Conservation (phyloP, 2,329 filamentous ascomycete genomes). For the Shiraia sp. region DNA sequence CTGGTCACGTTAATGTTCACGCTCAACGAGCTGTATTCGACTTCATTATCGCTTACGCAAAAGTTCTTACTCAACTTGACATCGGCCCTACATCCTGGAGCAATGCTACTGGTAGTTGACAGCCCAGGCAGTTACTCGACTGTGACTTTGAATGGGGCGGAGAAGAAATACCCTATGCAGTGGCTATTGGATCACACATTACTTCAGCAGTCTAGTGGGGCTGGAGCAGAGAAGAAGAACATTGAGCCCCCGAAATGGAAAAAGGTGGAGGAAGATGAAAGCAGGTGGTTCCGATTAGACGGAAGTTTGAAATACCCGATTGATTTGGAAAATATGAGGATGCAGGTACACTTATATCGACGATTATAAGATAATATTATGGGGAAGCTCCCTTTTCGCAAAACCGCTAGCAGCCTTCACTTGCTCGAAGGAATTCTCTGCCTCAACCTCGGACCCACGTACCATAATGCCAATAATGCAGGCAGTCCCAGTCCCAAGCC, state of each 20-base stretch:
- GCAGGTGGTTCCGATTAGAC: conserved; percentile 78
- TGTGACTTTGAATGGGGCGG: conserved; percentile 61
- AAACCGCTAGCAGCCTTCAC: background rate
- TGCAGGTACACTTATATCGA: conserved; percentile 82
- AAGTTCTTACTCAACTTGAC: conserved; percentile 73
- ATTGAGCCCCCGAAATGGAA: conserved; percentile 60
- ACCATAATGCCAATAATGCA: conserved; percentile 51
- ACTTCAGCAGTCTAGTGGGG: conserved; percentile 41
- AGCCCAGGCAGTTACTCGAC: conserved; percentile 93
- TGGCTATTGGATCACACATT: conserved; percentile 88
- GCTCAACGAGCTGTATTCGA: conserved; percentile 89
- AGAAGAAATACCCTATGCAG: conserved; percentile 85
- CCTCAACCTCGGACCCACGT: conserved; percentile 44
- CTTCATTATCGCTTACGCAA: conserved; percentile 75
- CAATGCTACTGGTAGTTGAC: conserved; percentile 83
- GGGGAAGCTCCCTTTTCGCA: too few relatives aligned
- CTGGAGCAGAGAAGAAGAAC: conserved; percentile 14
- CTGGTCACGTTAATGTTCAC: conserved; percentile 90
- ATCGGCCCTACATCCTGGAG: conserved; percentile 58
- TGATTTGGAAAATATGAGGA: conserved; percentile 90
- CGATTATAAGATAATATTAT: background rate
- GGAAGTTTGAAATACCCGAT: conserved; percentile 75
- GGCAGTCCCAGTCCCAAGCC: conserved; percentile 36
- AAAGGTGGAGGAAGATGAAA: conserved; percentile 75
- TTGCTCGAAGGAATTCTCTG: conserved; percentile 8